These are phyloP conservation scores for Fusarium dlaminii DNA, from an alignment of 2,329 filamentous ascomycete species.

Conservation along the genomic window DNA sequence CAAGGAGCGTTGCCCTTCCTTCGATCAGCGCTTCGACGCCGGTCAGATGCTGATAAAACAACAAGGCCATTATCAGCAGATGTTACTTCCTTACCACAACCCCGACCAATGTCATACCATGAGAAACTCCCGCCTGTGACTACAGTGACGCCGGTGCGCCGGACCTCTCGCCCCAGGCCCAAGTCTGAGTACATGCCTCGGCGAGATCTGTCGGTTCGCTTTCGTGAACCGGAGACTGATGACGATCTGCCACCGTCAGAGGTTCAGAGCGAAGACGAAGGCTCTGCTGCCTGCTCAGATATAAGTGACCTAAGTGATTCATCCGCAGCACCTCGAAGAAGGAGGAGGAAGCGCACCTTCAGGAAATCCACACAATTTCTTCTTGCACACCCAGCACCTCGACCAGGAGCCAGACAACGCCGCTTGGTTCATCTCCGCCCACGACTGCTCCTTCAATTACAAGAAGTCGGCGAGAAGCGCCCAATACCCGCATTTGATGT, in stretches of 20 bases:
- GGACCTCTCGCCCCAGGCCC: conserved; percentile 43
- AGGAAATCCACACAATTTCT: conserved; percentile 71
- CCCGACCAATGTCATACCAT: conserved; percentile 42
- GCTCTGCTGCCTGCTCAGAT: conserved; percentile 53
- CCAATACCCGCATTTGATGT: conserved; percentile 77
- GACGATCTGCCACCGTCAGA: conserved; percentile 34
- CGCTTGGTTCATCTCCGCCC: conserved; percentile 74
- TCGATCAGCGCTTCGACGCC: conserved; percentile 53
- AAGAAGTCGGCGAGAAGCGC: conserved; percentile 69
- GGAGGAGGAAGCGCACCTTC: conserved; percentile 55
- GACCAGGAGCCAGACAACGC: conserved; percentile 67
- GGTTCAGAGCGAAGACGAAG: conserved; percentile 59
- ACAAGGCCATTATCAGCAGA: conserved; percentile 24
- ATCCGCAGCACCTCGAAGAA: conserved; percentile 51
- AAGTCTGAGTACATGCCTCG: conserved; percentile 52
- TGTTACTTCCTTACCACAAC: conserved; percentile 14
- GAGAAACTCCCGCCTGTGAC: conserved; percentile 29
- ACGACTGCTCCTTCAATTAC: conserved; percentile 75
- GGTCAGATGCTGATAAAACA: conserved; percentile 44
- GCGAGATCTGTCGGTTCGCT: conserved; percentile 58
- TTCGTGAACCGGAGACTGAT: conserved; percentile 51
- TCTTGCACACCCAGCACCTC: conserved; percentile 73
- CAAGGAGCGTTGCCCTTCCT: conserved; percentile 53
- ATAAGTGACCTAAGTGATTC: conserved; percentile 58
- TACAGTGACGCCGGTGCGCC: conserved; percentile 27